Evolutionary conservation across 768 basidiomycete species (phyloP), one percentile per base, ranked within the genome.

Genomic region (Myochromella boudieri): DNA sequence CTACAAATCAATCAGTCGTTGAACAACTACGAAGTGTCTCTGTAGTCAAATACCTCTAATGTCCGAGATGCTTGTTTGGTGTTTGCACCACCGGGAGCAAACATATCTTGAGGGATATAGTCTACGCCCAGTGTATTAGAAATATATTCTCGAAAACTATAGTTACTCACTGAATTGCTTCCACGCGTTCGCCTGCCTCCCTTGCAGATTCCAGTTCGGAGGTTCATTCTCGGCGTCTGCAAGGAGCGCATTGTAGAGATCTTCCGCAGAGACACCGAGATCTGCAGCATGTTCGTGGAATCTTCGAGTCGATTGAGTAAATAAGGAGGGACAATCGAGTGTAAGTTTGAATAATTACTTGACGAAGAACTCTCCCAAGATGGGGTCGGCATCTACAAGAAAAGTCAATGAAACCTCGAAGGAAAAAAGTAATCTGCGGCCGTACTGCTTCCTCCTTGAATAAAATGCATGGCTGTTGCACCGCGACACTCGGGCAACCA

Each of bases 401-500:
- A 37, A 26, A 8, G 11, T 29, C 9, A 31, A 33, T 21, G 34
- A 1, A 25, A 21, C 8, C 11, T 10, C n/a, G 18, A 26, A 20
- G n/a, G 9, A 50, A 17, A 36, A 24, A 5, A 2, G 37, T 14
- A 29, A 8, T 8, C 8, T 29, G 5, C 28, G 12, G 20, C 71
- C 80, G 47, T 57, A 83, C 82, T 76, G 53, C 79, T 83, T 22
- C 82, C 81, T 10, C 82, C 82, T 58, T 84, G 81, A 31, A 80
- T 75, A 33, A 64, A 79, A 29, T 76, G 75, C 65, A 67, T 67
- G 5, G 66, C 68, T 4, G 79, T 78, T 3, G 81, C 74, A 37
- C 76, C 77, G 43, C 83, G 74, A 54, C 82, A 82, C 60, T 85
- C 82, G 4, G 83, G 83, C 4, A 85, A 68, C 82, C 82, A 85